Base-by-base conservation (phyloP, 192 early-diverging fungal species). In the Coemansia sp. region DNA sequence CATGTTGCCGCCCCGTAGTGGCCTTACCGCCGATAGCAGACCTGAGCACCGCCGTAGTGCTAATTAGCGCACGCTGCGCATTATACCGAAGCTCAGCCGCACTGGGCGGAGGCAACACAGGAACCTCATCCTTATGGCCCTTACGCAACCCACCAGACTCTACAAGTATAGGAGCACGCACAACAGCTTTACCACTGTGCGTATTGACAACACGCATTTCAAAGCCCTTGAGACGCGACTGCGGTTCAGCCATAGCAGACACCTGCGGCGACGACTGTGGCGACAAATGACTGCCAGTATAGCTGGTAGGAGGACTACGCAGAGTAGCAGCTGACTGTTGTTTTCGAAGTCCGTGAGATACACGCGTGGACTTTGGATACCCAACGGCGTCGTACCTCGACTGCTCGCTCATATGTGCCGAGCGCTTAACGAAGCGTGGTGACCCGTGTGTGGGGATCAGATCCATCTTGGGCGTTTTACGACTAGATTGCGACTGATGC, bases 61-160 rank as follows among this genome's bases (percentile, higher is more conserved):
- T 73, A 16, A 81, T 75, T 35, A 81, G 61, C 40, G 79, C 79
- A 3, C 79, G 61, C 64, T 81, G 79, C n/a, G 79, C 79, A 40
- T 75, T 81, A 58, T 60, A 76, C 20, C 73, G 61, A 16, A 72
- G 67, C 64, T 81, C 79, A 3, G 74, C 79, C 2, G 74, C 74
- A 30, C 67, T 81, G 30, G 64, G 58, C 29, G 79, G 74, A 40
- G 70, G 79, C 67, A 76, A 60, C 47, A 63, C 64, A 0, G 68
- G 74, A 18, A 49, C 55, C 2, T 61, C 30, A 3, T 64, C n/a
- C 40, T 60, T 10, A 10, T 40, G 45, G 34, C 38, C 27, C 39
- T 65, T 52, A 45, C 61, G 55, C 16, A 45, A 59, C 4, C 45
- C 58, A 20, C 53, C 6, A 16, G 69, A 16, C 22, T 66, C 53